Conservation (phyloP, 768 basidiomycete species). For the Agrocybe praecox region DNA sequence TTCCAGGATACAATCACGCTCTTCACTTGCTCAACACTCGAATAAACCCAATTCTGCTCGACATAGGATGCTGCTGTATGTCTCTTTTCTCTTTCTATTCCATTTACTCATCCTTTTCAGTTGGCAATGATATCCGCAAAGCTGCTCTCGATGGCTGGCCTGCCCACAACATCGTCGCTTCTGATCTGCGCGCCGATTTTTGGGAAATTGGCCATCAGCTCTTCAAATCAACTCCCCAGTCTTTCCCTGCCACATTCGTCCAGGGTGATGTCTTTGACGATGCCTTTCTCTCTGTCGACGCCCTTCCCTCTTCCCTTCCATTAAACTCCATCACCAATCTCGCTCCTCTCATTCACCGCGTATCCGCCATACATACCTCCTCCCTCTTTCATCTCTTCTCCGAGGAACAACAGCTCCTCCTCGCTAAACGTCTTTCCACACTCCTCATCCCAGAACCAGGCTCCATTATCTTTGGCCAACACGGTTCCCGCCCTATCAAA, state of each 20-base stretch:
- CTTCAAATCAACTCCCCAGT: conserved; percentile 51
- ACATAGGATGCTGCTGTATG: conserved; percentile 47
- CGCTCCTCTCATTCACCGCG: conserved; percentile 37
- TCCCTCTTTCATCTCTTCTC: conserved; percentile 40
- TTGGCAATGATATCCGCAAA: conserved; percentile 42
- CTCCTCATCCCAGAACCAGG: conserved; percentile 35
- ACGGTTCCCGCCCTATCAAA: conserved; percentile 34
- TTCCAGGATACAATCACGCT: conserved; percentile 34
- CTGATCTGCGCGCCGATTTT: conserved; percentile 48
- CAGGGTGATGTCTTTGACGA: conserved; percentile 57
- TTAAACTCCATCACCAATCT: conserved; percentile 20
- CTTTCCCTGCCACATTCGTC: conserved; percentile 58
- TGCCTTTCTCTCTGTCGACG: conserved; percentile 34
- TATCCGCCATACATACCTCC: conserved; percentile 47
- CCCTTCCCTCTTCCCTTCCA: conserved; percentile 1
- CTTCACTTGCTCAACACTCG: conserved; percentile 26
- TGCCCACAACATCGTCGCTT: conserved; percentile 33
- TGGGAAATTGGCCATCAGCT: conserved; percentile 67
- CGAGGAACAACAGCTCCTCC: conserved; percentile 30
- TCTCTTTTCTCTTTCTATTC: background rate
- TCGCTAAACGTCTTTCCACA: conserved; percentile 30
- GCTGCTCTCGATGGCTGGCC: conserved; percentile 43
- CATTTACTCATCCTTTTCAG: conserved; percentile 19
- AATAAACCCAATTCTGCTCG: conserved; percentile 37
- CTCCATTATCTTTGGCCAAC: conserved; percentile 38